Evolutionary conservation across 116 monocot genomes (phyloP), one percentile per base, ranked within the genome.

Genomic region (Zostera marina): DNA sequence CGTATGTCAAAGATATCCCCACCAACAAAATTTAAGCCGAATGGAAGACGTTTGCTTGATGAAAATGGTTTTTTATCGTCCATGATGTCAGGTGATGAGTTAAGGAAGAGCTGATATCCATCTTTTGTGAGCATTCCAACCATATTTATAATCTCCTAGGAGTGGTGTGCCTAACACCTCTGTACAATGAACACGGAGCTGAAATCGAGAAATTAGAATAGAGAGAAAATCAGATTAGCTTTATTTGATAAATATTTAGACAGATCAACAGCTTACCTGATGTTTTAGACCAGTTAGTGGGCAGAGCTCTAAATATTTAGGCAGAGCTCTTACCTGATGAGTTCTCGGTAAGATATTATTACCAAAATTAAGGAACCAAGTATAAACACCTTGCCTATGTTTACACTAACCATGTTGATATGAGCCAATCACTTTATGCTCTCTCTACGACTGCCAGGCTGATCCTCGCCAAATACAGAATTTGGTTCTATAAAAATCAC

Each of bases 111-210:
- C 25, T 1, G 81, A 77, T 22, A 72, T 53, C 80, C 77, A 78
- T 43, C 61, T 78, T 57, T 38, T 73, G 58, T 96, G 89, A 14
- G 74, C 75, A 10, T 65, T 56, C 77, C 85, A 74, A 7, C 96
- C 96, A 56, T 96, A 96, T 74, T 96, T 96, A 72, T 69, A 80
- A 57, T 96, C 96, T n/a, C 96, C 96, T 16, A 96, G 82, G 40
- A 96, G 82, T 14, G 96, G 96, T 22, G 89, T 82, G 26, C 75
- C 75, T 12, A 96, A 70, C 58, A 65, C 80, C 60, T 96, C 89
- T 1, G 96, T 82, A 63, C 96, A 96, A 53, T 96, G 89, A 8
- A 96, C 88, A 9, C 88, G 77, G 32, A 96, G 75, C 94, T 88
- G 59, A 80, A 1, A 53, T 58, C 14, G 12, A 17, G 56, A 68